Evolutionary conservation across 306 rosid genomes (phyloP).

Genomic region (Vachellia pachyceras): DNA sequence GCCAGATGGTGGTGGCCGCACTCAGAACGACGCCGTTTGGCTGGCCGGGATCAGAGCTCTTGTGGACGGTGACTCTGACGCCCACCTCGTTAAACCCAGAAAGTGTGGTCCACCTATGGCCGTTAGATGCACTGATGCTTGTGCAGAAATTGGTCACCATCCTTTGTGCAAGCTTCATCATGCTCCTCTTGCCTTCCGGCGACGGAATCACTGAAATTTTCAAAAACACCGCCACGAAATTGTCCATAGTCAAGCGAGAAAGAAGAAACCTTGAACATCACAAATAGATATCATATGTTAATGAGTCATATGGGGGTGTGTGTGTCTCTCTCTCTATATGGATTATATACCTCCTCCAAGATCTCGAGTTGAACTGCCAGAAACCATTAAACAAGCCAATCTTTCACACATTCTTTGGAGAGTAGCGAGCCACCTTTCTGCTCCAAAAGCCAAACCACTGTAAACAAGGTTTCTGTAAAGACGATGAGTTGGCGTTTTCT

Average conservation of each 20-base stretch:
- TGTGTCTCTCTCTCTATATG: no score
- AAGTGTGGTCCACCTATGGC: slow-evolving; percentile 86
- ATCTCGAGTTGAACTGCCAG: slow-evolving; percentile 71
- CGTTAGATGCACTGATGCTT: slow-evolving; percentile 75
- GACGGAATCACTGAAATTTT: slow-evolving; percentile 75
- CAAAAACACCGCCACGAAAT: neutral
- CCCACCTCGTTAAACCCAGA: slow-evolving; percentile 80
- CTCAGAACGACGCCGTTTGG: slow-evolving; percentile 87
- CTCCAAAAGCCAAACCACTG: slow-evolving; percentile 83
- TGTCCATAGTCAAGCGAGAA: neutral
- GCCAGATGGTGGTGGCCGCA: slow-evolving; percentile 95
- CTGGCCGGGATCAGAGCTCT: slow-evolving; percentile 84
- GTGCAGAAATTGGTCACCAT: slow-evolving; percentile 87
- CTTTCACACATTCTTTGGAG: slow-evolving; percentile 91
- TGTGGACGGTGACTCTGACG: slow-evolving; percentile 77
- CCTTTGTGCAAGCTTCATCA: slow-evolving; percentile 98
- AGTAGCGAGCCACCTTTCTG: slow-evolving; percentile 78
- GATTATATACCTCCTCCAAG: slow-evolving; percentile 77
- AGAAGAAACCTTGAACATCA: neutral
- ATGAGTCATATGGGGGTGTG: neutral
- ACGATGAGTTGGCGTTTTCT: slow-evolving; percentile 70
- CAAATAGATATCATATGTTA: neutral
- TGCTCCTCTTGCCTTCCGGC: slow-evolving; percentile 82
- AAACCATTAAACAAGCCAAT: slow-evolving; percentile 77
- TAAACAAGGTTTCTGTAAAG: slow-evolving; percentile 71